These are phyloP conservation scores for Pseudopyrenochaeta lycopersici DNA, from an alignment of 2,329 filamentous ascomycete genomes.

Conservation along the genomic window DNA sequence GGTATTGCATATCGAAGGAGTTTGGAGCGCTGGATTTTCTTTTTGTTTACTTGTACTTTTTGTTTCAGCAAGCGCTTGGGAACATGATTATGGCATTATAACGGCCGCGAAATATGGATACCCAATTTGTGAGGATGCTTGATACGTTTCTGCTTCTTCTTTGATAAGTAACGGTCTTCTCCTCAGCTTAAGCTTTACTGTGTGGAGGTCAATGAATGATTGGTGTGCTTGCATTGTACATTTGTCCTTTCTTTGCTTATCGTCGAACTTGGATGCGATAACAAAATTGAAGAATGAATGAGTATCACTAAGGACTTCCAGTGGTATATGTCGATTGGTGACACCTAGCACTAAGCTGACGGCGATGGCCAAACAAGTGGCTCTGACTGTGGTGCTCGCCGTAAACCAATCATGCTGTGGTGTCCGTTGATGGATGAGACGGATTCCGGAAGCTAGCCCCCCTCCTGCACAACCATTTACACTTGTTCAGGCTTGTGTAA, in stretches of 20 bases:
- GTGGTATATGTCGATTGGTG: not conserved
- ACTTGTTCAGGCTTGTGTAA: conserved; percentile 9
- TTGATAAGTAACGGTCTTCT: not conserved
- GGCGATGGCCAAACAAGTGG: conserved; percentile 8
- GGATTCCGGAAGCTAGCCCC: conserved; percentile 12
- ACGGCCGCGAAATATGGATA: conserved; percentile 38
- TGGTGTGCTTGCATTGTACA: not conserved
- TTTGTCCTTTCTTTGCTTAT: too few relatives aligned
- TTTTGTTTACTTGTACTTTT: conserved; percentile 2
- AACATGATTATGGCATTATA: conserved; percentile 27
- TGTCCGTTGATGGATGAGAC: conserved; percentile 13
- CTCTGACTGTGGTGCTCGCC: conserved; percentile 1
- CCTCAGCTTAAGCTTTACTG: not conserved
- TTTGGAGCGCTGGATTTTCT: conserved; percentile 7
- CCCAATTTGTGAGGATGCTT: conserved; percentile 25
- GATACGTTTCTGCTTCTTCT: not conserved
- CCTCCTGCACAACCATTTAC: conserved; percentile 6
- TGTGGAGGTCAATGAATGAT: not conserved
- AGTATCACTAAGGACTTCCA: not conserved
- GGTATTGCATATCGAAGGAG: conserved; percentile 12
- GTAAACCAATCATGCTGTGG: conserved; percentile 17
- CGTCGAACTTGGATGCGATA: too few relatives aligned
- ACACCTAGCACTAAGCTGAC: conserved; percentile 1
- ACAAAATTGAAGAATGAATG: not conserved
- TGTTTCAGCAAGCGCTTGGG: conserved; percentile 7